Evolutionary conservation across 139 green algal species (phyloP), one percentile per base, ranked within the genome.

Genomic region (Chlorella sorokiniana): DNA sequence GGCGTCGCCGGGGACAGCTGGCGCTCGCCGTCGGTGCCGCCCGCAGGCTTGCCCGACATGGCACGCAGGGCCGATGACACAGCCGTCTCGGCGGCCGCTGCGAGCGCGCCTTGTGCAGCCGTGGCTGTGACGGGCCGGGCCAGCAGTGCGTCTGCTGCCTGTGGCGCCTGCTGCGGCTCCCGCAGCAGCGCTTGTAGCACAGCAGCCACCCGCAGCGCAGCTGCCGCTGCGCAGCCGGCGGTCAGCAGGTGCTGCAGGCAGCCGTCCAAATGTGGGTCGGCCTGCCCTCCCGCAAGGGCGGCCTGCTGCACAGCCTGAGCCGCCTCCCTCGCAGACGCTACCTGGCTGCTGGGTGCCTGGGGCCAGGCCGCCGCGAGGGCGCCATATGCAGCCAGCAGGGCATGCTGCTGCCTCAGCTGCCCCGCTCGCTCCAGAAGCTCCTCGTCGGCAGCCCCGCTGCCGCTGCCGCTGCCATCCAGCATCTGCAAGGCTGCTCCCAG

Each of bases 181-280:
- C 35, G 40, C 42, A 44, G 40, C 75, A 81, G 40, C 8, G 59
- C 27, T 41, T 61, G 59, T 37, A 81, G 75, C 75, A 72, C 16
- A 0, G 59, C 56, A 20, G 75, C 29, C 3, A 37, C 75, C 41
- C 33, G n/a, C 40, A 81, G 29, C 16, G 71, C 41, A 1, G 37
- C 62, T 0, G 31, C 18, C 16, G 75, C 75, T 3, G 59, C 10
- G 59, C 75, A 81, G 29, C 59, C 75, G 1, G 56, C 29, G 18
- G 59, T 71, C 23, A 81, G 61, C 56, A 81, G 75, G 16, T 71
- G 40, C 59, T 62, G 59, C 56, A 81, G 59, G 75, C 56, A 69
- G 73, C 29, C 48, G 33, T 45, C 23, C 38, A 69, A 9, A 5
- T 10, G 3, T 11, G 29, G 37, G 25, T 37, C 27, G 7, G 20